Evolutionary conservation across 139 green algal species (phyloP).

Genomic region (Raphidocelis subcapitata): DNA sequence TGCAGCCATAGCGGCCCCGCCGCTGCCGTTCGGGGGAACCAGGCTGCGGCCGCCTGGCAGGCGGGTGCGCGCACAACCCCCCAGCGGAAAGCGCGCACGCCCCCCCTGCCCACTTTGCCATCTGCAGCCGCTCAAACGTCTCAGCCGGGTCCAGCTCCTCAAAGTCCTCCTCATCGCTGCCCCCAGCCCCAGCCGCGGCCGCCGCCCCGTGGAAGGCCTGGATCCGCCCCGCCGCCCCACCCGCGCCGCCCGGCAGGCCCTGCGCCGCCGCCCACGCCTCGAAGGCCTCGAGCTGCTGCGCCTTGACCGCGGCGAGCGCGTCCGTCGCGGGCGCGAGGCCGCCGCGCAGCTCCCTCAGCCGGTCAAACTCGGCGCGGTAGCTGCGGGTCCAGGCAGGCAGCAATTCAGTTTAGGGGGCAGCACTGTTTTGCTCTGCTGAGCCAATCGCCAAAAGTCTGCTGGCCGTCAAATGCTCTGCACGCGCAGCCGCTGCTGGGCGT

Average conservation of each 20-base stretch:
- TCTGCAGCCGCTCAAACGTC: conserved; percentile 54
- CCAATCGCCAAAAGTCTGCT: too few species aligned
- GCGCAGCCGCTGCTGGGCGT: too few species aligned
- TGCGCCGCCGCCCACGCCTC: conserved; percentile 43
- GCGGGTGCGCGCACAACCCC: too few species aligned
- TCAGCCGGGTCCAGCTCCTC: conserved; percentile 56
- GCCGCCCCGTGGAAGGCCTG: background rate
- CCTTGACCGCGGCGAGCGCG: conserved; percentile 41
- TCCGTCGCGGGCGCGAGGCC: conserved; percentile 36
- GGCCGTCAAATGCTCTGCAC: too few species aligned
- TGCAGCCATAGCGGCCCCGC: too few species aligned
- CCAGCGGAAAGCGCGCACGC: too few species aligned
- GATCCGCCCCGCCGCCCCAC: background rate
- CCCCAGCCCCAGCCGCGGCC: background rate
- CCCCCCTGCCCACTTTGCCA: background rate
- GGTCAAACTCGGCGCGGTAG: conserved; percentile 60
- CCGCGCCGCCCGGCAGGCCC: background rate
- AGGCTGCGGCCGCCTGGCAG: too few species aligned
- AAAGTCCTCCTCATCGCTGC: conserved; percentile 17
- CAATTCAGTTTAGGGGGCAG: too few species aligned
- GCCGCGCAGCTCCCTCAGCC: conserved; percentile 44
- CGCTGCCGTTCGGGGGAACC: too few species aligned
- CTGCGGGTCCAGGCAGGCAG: background rate
- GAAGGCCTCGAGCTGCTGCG: conserved; percentile 61
- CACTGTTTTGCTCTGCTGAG: too few species aligned